These are phyloP conservation scores for Pythium chondricola DNA, from an alignment of 352 stramenopile genomes.

Conservation along the genomic window DNA sequence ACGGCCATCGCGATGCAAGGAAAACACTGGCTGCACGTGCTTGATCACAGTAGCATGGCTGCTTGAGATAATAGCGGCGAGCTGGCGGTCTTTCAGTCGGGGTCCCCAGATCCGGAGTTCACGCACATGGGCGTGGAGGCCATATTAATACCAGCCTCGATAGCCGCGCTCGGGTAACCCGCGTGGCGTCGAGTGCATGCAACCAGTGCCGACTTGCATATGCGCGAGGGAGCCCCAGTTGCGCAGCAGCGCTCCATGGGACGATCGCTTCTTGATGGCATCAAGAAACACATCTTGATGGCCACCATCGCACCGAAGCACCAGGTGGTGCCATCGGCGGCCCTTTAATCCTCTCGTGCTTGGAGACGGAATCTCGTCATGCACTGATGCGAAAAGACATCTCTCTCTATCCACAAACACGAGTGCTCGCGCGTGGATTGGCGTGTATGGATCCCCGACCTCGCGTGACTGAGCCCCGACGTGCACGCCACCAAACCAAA, in stretches of 20 bases:
- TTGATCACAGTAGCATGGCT: conserved; percentile 1
- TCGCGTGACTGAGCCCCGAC: conserved; percentile 12
- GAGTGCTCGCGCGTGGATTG: conserved; percentile 2
- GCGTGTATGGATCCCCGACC: conserved; percentile 2
- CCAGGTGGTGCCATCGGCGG: conserved; percentile 12
- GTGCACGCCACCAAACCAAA: conserved; percentile 10
- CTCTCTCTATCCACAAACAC: conserved; percentile 13
- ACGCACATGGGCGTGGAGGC: conserved; percentile 34
- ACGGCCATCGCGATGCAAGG: conserved; percentile 12
- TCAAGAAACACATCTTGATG: conserved; percentile 15
- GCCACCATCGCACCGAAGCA: conserved; percentile 15
- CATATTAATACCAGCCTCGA: conserved; percentile 39
- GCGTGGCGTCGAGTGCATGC: conserved; percentile 18
- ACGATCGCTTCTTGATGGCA: conserved; percentile 5
- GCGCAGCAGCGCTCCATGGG: conserved; percentile 18
- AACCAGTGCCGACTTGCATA: conserved; percentile 37
- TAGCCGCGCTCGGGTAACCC: conserved; percentile 21
- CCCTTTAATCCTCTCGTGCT: not conserved
- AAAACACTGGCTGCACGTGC: conserved; percentile 8
- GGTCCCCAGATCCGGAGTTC: conserved; percentile 23
- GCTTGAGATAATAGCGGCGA: conserved; percentile 3
- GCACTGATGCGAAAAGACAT: conserved; percentile 9
- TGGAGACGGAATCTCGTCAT: conserved; percentile 13
- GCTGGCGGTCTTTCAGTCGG: conserved; percentile 11
- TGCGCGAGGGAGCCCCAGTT: conserved; percentile 32